Conservation (phyloP, 2,329 filamentous ascomycete genomes). For the Pseudomassariella vexata region DNA sequence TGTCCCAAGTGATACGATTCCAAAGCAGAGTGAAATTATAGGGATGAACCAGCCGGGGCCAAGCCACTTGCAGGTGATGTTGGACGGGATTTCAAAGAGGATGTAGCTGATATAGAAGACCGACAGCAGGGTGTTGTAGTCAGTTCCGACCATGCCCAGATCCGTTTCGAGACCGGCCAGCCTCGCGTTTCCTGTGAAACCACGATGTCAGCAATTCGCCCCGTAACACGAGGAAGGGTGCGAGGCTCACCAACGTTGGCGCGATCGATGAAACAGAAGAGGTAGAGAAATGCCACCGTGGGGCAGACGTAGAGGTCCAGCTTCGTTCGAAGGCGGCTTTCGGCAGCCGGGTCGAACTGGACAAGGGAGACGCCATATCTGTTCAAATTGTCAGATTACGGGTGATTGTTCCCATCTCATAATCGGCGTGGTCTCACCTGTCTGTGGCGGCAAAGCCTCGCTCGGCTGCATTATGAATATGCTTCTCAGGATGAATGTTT, state of each 20-base stretch:
- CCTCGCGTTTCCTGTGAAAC: conserved; percentile 54
- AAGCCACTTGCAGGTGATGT: conserved; percentile 63
- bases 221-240: not conserved
- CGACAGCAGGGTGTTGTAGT: conserved; percentile 65
- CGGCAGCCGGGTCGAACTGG: conserved; percentile 49
- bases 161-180: conserved; percentile 61
- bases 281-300: conserved; percentile 56
- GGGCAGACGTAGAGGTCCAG: conserved; percentile 60
- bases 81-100: conserved; percentile 64
- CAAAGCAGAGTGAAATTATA: conserved; percentile 55
- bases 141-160: conserved; percentile 52
- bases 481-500: conserved; percentile 11
- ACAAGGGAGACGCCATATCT: conserved; percentile 44
- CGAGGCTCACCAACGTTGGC: conserved; percentile 56
- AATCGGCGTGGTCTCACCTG: conserved; percentile 27
- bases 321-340: conserved; percentile 51
- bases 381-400: no score
- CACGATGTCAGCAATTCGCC: no score
- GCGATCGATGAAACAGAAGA: conserved; percentile 67
- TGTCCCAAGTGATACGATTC: conserved; percentile 56
- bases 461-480: conserved; percentile 28
- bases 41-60: conserved; percentile 71
- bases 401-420: not conserved
- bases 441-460: conserved; percentile 40
- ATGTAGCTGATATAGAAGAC: conserved; percentile 71